phyloP scores from a whole-genome alignment of 139 green algal species.

The Chlorella sp. region DNA sequence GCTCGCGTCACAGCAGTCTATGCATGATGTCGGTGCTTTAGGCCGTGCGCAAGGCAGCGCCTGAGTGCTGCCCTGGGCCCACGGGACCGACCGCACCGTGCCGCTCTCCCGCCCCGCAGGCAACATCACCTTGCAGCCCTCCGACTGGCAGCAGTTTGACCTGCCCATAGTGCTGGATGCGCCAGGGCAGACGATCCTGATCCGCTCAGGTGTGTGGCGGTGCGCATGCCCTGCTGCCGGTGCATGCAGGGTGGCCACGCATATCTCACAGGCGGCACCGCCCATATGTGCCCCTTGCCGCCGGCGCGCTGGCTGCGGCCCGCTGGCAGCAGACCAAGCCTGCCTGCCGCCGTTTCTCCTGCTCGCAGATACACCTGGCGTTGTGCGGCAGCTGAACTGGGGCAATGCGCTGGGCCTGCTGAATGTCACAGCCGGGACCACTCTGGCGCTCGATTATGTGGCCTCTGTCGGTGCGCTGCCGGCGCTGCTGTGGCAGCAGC shows the following conservation, averaged over 20 bases:
- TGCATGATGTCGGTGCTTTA: too few species aligned
- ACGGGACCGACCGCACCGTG: too few species aligned
- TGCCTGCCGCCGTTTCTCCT: neutral
- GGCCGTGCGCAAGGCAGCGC: too few species aligned
- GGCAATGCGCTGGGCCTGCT: neutral
- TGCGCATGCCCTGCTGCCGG: neutral
- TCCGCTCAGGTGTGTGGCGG: neutral
- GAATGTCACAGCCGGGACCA: neutral
- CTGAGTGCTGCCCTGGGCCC: too few species aligned
- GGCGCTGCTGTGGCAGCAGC: neutral
- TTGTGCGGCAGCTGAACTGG: neutral
- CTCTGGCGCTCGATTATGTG: neutral
- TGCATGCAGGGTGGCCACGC: neutral
- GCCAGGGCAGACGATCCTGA: neutral
- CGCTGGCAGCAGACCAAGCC: neutral
- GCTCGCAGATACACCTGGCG: neutral
- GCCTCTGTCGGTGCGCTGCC: neutral
- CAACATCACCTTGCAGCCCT: constrained; percentile 3
- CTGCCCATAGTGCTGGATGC: neutral
- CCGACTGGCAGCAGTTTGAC: neutral
- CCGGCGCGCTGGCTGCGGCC: neutral
- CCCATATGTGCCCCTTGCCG: neutral
- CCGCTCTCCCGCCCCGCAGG: neutral
- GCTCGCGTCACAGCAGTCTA: too few species aligned
- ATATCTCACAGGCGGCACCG: neutral